Base-by-base conservation (phyloP, 805 yeast genomes). In the Spathaspora arborariae region DNA sequence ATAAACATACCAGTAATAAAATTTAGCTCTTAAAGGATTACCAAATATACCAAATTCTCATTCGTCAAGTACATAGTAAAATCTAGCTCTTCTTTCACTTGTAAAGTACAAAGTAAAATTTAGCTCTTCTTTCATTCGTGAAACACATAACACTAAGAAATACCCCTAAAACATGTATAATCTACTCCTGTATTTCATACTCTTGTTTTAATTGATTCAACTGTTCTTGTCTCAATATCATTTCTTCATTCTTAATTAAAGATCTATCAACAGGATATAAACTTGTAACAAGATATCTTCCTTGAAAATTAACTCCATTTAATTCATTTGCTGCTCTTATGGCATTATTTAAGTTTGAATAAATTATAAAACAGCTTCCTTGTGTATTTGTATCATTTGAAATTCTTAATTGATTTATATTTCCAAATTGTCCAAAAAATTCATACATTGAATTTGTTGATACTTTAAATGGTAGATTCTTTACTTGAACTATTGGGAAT, bases 221-320 rank as follows among this genome's bases (percentile, higher is more conserved):
- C 40, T 67, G 60, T 9, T 57, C 70, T 13, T 49, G 52, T 18
- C 64, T 49, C 11, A 50, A 46, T 3, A 16, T 20, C 34, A 61
- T 48, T 38, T 67, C 71, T 30, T 63, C 66, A 6, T 54, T 49
- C 11, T 49, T 41, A 24, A 68, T 55, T 26, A 56, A 59, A 8
- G 65, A 51, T 51, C 58, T 65, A 46, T 78, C 82, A 11, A 78
- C 75, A 33, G 61, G 69, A 51, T 74, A 80, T 48, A 72, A 45
- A 44, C 70, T 59, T 8, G 81, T 79, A 20, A 82, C 82, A 27
- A 82, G 54, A 55, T 82, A 82, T 46, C 88, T 55, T 7, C 82
- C 81, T 48, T 78, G 74, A 51, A 76, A 77, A 54, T 81, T 81
- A 49, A 75, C 77, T 1, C 88, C 88, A 44, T 78, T 78, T 44